These are phyloP conservation scores for Ambispora gerdemannii DNA, from an alignment of 192 early-diverging fungal genomes.

Conservation along the genomic window DNA sequence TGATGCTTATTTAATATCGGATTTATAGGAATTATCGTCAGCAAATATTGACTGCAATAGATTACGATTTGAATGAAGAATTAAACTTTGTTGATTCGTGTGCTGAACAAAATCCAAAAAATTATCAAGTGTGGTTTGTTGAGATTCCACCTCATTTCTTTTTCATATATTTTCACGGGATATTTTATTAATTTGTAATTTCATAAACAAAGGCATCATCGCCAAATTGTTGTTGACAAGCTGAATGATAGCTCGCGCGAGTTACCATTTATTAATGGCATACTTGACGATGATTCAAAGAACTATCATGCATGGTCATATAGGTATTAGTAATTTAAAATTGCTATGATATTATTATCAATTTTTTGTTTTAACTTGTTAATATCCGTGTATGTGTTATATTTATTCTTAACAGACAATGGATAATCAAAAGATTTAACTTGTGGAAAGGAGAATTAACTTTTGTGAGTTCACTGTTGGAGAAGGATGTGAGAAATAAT, in stretches of 20 bases:
- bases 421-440: slow-evolving; percentile 74
- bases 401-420: slow-evolving; percentile 60
- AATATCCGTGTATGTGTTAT: background rate
- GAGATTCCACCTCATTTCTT: background rate
- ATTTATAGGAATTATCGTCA: slow-evolving; percentile 76
- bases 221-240: slow-evolving; percentile 69
- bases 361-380: background rate
- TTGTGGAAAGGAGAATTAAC: slow-evolving; percentile 76
- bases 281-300: slow-evolving; percentile 82
- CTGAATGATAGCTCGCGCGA: slow-evolving; percentile 58
- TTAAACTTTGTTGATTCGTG: slow-evolving; percentile 74
- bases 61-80: slow-evolving; percentile 65
- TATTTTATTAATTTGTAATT: background rate
- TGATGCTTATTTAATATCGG: background rate
- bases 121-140: slow-evolving; percentile 90
- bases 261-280: slow-evolving; percentile 63
- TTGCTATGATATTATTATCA: slow-evolving; percentile 2
- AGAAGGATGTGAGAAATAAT: slow-evolving; percentile 90
- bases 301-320: slow-evolving; percentile 99
- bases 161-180: background rate
- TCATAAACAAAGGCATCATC: slow-evolving; percentile 66
- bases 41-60: slow-evolving; percentile 66
- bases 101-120: slow-evolving; percentile 78
- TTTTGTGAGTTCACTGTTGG: slow-evolving; percentile 71
- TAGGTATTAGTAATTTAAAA: slow-evolving; percentile 43